These are phyloP conservation scores for Polytrichum formosum DNA, from an alignment of 225 moss, liverwort and hornwort species.

Conservation along the genomic window DNA sequence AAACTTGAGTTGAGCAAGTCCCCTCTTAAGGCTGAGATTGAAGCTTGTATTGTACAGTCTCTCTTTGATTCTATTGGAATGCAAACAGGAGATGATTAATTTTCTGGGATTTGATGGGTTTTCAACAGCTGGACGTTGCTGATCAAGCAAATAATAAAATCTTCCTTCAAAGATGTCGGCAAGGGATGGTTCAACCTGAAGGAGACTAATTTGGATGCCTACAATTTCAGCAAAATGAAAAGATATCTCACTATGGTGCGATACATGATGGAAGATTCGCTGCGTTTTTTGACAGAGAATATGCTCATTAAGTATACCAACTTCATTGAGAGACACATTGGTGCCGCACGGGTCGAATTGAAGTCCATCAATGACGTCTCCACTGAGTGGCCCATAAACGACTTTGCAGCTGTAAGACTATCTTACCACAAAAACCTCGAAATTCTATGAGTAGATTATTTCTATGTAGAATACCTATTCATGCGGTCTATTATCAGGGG, in stretches of 20 bases:
- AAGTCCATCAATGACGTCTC: constrained; percentile 56
- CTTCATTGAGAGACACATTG: constrained; percentile 69
- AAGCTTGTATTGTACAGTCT: too few relatives aligned
- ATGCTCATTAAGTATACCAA: constrained; percentile 60
- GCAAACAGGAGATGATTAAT: too few relatives aligned
- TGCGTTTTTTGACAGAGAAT: constrained; percentile 63
- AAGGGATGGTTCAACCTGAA: constrained; percentile 86
- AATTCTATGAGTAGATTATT: neutral
- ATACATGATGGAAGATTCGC: constrained; percentile 84
- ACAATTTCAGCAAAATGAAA: constrained; percentile 89
- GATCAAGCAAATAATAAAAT: constrained; percentile 66
- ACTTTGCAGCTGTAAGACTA: constrained; percentile 39
- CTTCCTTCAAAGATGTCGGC: constrained; percentile 73
- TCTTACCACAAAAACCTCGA: constrained; percentile 2
- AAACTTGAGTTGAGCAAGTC: too few relatives aligned
- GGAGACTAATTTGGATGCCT: constrained; percentile 80
- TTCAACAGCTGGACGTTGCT: constrained; percentile 65
- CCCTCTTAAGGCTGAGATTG: too few relatives aligned
- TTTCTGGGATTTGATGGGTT: constrained; percentile 2
- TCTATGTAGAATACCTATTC: neutral
- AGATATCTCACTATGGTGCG: constrained; percentile 68
- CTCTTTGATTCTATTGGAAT: too few relatives aligned
- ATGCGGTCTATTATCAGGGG: too few relatives aligned
- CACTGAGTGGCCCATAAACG: constrained; percentile 50
- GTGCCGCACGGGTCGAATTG: constrained; percentile 54